phyloP scores from a whole-genome alignment of 805 yeast species.

The Tetrapisispora phaffii region DNA sequence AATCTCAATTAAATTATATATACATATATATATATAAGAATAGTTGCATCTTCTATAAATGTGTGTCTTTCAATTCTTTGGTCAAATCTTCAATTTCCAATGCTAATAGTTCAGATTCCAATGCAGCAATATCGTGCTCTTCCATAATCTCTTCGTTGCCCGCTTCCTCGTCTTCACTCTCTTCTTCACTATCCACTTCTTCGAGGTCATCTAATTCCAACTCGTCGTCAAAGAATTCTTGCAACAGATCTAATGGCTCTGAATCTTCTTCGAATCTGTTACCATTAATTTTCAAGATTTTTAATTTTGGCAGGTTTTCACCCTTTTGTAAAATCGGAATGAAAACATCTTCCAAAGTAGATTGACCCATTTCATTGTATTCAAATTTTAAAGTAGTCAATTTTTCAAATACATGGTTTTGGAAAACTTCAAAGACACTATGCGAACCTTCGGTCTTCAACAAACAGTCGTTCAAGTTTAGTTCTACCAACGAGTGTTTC shows the following conservation, averaged over 20 bases:
- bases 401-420: constrained; percentile 31
- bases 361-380: constrained; percentile 73
- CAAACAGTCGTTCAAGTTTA: constrained; percentile 83
- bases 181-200: constrained; percentile 51
- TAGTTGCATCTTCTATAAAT: constrained; percentile 23
- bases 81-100: constrained; percentile 38
- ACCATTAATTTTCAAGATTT: constrained; percentile 78
- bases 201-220: constrained; percentile 95
- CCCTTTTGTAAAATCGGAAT: constrained; percentile 44
- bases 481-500: constrained; percentile 54
- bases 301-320: constrained; percentile 47
- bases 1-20: constrained; percentile 8
- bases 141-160: constrained; percentile 36
- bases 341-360: constrained; percentile 42
- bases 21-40: neutral
- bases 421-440: constrained; percentile 41
- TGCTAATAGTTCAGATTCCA: constrained; percentile 37
- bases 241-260: constrained; percentile 51
- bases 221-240: constrained; percentile 52
- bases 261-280: constrained; percentile 87
- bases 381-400: constrained; percentile 64
- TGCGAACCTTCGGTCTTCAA: constrained; percentile 70
- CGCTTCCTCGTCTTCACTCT: constrained; percentile 32
- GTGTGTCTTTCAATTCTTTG: constrained; percentile 46
- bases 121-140: constrained; percentile 38